Evolutionary conservation across 2,329 filamentous ascomycete species (phyloP).

Genomic region (Penicillium sp.): DNA sequence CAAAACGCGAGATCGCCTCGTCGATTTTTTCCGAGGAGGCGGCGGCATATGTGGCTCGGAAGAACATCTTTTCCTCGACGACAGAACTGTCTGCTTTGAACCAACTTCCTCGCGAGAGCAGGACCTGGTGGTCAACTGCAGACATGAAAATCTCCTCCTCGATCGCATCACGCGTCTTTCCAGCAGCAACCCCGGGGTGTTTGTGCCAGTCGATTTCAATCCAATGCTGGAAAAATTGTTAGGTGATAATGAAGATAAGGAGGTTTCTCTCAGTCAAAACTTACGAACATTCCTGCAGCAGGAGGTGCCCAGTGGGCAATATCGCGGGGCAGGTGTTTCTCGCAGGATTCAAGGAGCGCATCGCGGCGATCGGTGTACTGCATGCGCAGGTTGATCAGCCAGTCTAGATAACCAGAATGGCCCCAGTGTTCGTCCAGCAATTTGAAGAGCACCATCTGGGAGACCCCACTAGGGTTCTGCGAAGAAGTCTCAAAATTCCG

Average conservation of each 20-base stretch:
- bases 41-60: slow-evolving; percentile 87
- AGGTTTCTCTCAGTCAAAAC: slow-evolving; percentile 40
- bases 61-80: slow-evolving; percentile 70
- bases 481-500: slow-evolving; percentile 82
- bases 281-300: slow-evolving; percentile 90
- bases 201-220: slow-evolving; percentile 52
- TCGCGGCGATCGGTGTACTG: slow-evolving; percentile 83
- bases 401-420: slow-evolving; percentile 84
- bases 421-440: slow-evolving; percentile 94
- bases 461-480: slow-evolving; percentile 83
- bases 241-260: neutral
- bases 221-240: slow-evolving; percentile 45
- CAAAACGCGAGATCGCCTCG: slow-evolving; percentile 75
- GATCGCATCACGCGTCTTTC: slow-evolving; percentile 54
- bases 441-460: slow-evolving; percentile 84
- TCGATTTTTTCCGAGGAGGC: slow-evolving; percentile 72
- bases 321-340: slow-evolving; percentile 72
- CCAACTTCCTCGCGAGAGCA: slow-evolving; percentile 87
- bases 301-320: slow-evolving; percentile 81
- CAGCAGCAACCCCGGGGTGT: slow-evolving; percentile 46
- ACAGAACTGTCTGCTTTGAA: slow-evolving; percentile 76
- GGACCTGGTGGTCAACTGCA: slow-evolving; percentile 74
- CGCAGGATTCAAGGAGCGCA: slow-evolving; percentile 77
- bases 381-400: slow-evolving; percentile 80
- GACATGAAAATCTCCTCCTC: slow-evolving; percentile 86